Conservation (phyloP, 2,329 filamentous ascomycete species). For the Colletotrichum tabaci region DNA sequence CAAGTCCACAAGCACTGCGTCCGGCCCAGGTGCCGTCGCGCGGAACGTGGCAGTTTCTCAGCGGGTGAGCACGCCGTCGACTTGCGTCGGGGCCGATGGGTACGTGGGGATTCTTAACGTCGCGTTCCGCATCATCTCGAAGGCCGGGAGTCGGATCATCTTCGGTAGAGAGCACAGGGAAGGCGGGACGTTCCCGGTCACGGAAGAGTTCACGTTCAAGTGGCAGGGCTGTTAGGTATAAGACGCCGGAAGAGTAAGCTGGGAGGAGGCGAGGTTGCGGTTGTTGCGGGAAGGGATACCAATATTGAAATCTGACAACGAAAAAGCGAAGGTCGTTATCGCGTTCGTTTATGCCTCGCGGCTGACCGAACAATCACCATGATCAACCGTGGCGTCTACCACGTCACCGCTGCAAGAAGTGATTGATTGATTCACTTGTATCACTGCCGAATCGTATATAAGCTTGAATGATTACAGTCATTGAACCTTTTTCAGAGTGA, state of each 20-base stretch:
- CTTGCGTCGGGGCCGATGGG: conserved; percentile 34
- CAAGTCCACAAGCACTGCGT: conserved; percentile 28
- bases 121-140: conserved; percentile 41
- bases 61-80: conserved; percentile 31
- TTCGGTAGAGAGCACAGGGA: conserved; percentile 37
- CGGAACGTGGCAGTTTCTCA: conserved; percentile 38
- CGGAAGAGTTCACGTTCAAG: conserved; percentile 34
- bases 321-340: not conserved
- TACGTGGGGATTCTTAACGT: conserved; percentile 43
- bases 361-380: not conserved
- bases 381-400: not conserved
- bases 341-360: not conserved
- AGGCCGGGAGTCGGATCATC: conserved; percentile 19
- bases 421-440: conserved; percentile 1
- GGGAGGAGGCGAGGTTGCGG: not conserved
- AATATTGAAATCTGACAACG: not conserved
- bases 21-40: conserved; percentile 13
- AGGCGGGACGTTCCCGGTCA: conserved; percentile 23
- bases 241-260: not conserved
- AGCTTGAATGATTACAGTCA: not conserved
- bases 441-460: not conserved
- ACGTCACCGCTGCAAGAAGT: not conserved
- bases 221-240: conserved; percentile 30
- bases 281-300: not conserved
- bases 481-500: not conserved